Base-by-base conservation (phyloP, 2,329 filamentous ascomycete genomes). In the Calonectria ilicicola region DNA sequence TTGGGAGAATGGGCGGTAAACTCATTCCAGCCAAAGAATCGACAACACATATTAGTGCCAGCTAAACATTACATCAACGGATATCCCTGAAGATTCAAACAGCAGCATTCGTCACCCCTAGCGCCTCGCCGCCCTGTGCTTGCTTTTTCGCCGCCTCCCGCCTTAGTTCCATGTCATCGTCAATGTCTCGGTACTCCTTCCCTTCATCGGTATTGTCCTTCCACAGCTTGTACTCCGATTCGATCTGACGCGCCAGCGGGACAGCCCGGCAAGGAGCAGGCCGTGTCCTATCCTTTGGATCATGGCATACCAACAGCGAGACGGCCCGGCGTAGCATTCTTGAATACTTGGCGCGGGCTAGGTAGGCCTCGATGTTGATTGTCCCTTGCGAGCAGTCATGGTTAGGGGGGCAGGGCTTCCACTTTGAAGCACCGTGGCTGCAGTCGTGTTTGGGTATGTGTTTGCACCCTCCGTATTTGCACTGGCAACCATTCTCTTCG, bases 361-460 rank as follows among this genome's bases (percentile, higher is more conserved):
- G 70, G 19, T 74, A 73, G 38, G 77, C 72, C 63, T 85, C 79
- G 29, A 83, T 67, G 73, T 85, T 82, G 72, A 84, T 73, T 35
- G 76, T 74, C 23, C 56, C 67, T 32, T 77, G 69, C 6, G 69
- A 69, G 69, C 76, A 79, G n/a, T 77, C 62, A 47, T 79, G 78
- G 23, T 66, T 32, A 23, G 72, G 46, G 27, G 74, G 75, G 42
- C 73, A 77, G 7, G 62, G 46, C 2, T 72, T 63, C 75, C 76
- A 77, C 10, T n/a, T 14, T 56, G 42, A 9, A 32, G 27, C 1
- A 70, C 51, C 47, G 35, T 79, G 70, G 1, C 26, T 26, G 29
- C 80, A 79, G 1, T 49, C 60, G 4, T 29, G 38, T 4, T 67
- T 29, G 2, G 63, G 38, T 6, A 79, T 66, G 70, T 81, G 78